Percentiles rank a stretch among this genome's conserved stretches.
Conservation (phyloP, 1,284 basidiomycete species). For the Pholiota adiposa region DNA sequence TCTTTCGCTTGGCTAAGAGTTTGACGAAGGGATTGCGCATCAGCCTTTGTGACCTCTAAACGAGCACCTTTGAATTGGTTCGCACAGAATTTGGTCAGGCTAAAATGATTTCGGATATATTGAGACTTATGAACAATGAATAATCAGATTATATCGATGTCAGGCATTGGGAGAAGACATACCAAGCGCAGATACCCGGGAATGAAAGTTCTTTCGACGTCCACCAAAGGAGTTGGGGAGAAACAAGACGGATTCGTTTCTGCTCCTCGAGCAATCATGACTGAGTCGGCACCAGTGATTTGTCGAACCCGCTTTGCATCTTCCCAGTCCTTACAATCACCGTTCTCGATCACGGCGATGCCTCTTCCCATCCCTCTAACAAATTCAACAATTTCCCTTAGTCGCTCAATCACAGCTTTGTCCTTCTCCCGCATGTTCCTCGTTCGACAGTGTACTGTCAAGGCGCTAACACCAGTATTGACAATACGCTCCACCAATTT, state of each 20-base stretch:
- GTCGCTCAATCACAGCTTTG: conserved; percentile 76
- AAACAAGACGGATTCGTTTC: conserved; percentile 95
- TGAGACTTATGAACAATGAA: conserved; percentile 43
- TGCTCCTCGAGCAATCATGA: conserved; percentile 96
- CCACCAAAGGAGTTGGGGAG: conserved; percentile 65
- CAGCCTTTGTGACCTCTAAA: conserved; percentile 55
- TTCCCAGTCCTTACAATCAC: conserved; percentile 84
- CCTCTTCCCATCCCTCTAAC: conserved; percentile 71
- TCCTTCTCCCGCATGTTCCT: conserved; percentile 90
- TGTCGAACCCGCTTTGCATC: conserved; percentile 80
- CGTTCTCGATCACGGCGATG: conserved; percentile 91
- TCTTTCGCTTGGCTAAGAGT: conserved; percentile 65
- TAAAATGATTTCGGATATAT: conserved; percentile 81
- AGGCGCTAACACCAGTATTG: conserved; percentile 84
- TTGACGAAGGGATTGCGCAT: conserved; percentile 61
- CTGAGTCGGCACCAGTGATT: conserved; percentile 88
- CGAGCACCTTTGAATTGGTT: conserved; percentile 76
- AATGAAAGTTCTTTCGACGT: conserved; percentile 73
- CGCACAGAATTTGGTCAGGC: conserved; percentile 92
- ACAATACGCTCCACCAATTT: conserved; percentile 87
- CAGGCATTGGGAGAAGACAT: conserved; percentile 30
- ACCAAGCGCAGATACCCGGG: conserved; percentile 82
- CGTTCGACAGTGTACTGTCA: conserved; percentile 97
- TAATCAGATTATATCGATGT: not conserved
- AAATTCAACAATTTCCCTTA: conserved; percentile 86